Base-by-base conservation (phyloP, 306 rosid species). In the Acmispon strigosus region DNA sequence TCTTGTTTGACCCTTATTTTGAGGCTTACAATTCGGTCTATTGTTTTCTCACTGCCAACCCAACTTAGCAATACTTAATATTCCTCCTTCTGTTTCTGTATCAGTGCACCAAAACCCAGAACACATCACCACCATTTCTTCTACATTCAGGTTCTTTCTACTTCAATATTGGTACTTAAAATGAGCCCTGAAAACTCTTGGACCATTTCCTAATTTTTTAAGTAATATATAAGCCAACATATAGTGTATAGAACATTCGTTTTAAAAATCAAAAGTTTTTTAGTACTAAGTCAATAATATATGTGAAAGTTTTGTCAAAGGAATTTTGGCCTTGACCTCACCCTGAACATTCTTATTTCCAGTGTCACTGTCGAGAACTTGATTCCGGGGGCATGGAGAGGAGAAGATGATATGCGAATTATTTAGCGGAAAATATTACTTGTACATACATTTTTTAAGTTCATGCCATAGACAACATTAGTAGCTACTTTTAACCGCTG, bases 1-100 rank as follows among this genome's bases (percentile, higher is more conserved):
- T 84, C 90, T 86, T 83, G 97, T 90, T 90, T 90, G 97, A 90
- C 97, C 97, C 97, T 85, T 83, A 88, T 66, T 79, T 83, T 81
- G 29, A 73, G 97, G 75, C 96, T 77, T 76, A 80, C 86, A 79
- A 83, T 44, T 68, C 89, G 90, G 83, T 71, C 83, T 87, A 69
- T 53, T 84, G 87, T 84, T 77, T 78, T 84, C 87, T 82, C 89
- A 82, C 75, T 70, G 82, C 88, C 88, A 83, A 84, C 94, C 80
- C 83, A 80, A 80, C 69, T 77, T 70, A 39, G 51, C 67, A 65
- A 63, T 57, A 75, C 77, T 63, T 37, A 15, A 62, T 59, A 2
- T 29, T 59, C 34, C n/a, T 72, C 20, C 50, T 73, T 43, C 59
- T 59, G 24, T 1, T 73, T 43, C 59, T 59, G 24, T 1, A 53